Base-by-base conservation (phyloP, 2,329 filamentous ascomycete genomes). In the Botrytis porri region DNA sequence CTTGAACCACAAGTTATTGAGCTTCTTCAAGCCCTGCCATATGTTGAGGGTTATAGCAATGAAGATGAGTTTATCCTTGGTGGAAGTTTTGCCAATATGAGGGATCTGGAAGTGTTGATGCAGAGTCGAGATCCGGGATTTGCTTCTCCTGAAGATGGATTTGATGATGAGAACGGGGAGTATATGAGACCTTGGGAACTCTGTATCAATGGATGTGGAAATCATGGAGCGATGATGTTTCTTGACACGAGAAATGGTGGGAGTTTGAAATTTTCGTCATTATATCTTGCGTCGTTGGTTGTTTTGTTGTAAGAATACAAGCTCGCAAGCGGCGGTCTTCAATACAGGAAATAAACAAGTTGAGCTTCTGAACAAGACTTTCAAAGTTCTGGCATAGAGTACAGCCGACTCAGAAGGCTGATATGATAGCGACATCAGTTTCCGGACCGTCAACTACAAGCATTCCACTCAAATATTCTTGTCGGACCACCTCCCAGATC, bases 41-140 rank as follows among this genome's bases (percentile, higher is more conserved):
- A 75, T 37, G 51, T 76, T 1, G 72, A 75, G 45, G 63, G 64
- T 0, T 54, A 59, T 25, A 4, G 43, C 18, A 71, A 60, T 51
- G 63, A 75, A 60, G 73, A 74, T 59, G 72, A 77, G 45, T 74
- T 75, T 64, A 73, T 75, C 20, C 37, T 72, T 14, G 20, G 43
- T 29, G 75, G 73, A 8, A 70, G 66, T 39, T 76, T 76, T 69
- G 72, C 74, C n/a, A 63, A 76, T 39, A 73, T 74, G 48, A 74
- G 73, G 29, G 8, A 59, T 7, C 51, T 59, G 9, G 37, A n/a
- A 2, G 70, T 59, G 3, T 48, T 76, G 3, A 61, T 48, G 39
- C 72, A 59, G 22, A 74, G 72, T 51, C 69, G 71, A 63, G 75
- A 75, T 72, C 75, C 69, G 2, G 62, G 48, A 37, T 73, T 60